Conservation (phyloP, 2,329 filamentous ascomycete genomes). For the Nannizziopsis barbatae region DNA sequence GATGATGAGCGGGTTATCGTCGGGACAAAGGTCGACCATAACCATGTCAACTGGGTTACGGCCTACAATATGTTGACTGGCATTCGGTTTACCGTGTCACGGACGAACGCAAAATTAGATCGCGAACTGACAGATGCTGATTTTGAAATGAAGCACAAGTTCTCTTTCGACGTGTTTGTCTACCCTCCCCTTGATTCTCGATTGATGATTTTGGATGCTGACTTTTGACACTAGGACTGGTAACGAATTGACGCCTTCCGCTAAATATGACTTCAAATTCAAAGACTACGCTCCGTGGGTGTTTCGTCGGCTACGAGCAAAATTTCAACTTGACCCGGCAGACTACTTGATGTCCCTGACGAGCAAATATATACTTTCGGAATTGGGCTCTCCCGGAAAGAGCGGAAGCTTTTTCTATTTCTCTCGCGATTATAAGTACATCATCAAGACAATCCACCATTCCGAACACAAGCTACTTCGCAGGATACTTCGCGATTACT, state of each 20-base stretch:
- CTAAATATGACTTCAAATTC: conserved; percentile 99
- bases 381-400: conserved; percentile 92
- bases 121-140: conserved; percentile 80
- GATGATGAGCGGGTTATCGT: conserved; percentile 84
- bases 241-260: conserved; percentile 91
- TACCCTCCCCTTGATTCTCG: neutral
- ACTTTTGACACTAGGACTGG: conserved; percentile 57
- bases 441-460: conserved; percentile 99
- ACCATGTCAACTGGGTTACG: conserved; percentile 92
- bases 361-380: conserved; percentile 95
- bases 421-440: conserved; percentile 98
- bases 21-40: conserved; percentile 94
- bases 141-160: conserved; percentile 91
- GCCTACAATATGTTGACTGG: conserved; percentile 99
- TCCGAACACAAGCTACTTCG: conserved; percentile 52
- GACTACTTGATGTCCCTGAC: conserved; percentile 98
- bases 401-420: conserved; percentile 99
- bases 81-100: conserved; percentile 90
- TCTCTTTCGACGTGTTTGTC: conserved; percentile 91
- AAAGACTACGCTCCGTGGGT: conserved; percentile 99
- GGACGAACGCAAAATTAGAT: conserved; percentile 94
- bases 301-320: conserved; percentile 77
- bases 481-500: conserved; percentile 66
- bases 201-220: conserved; percentile 7
- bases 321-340: conserved; percentile 85